Conservation (phyloP, 1,284 basidiomycete genomes). For the Phylloporus sp. region DNA sequence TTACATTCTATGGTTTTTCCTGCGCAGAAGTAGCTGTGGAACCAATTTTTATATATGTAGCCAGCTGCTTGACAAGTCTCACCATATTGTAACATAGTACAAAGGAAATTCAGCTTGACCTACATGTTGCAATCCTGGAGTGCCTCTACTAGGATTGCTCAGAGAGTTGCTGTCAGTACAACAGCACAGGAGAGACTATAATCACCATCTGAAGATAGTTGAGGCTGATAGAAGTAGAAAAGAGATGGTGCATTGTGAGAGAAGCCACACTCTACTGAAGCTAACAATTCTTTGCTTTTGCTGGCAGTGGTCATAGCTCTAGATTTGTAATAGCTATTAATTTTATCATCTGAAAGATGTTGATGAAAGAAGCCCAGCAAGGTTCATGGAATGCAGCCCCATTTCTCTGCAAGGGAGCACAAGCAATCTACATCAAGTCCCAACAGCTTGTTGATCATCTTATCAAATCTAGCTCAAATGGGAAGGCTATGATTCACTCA, state of each 20-base stretch:
- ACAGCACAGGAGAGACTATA: neutral
- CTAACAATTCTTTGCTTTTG: neutral
- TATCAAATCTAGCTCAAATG: neutral
- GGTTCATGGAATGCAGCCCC: neutral
- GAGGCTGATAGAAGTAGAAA: neutral
- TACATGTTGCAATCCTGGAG: neutral
- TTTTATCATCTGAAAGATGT: neutral
- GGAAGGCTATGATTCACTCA: neutral
- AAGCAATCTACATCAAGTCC: neutral
- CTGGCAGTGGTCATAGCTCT: neutral
- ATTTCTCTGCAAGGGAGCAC: neutral
- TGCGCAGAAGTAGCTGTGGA: neutral
- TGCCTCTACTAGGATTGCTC: neutral
- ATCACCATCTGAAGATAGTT: neutral
- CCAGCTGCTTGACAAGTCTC: neutral
- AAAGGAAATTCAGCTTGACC: neutral
- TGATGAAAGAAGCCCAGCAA: neutral
- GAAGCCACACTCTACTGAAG: neutral
- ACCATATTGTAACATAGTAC: neutral
- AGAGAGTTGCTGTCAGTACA: neutral
- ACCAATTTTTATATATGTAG: slow-evolving; percentile 1
- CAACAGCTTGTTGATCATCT: neutral
- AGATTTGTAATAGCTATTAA: neutral
- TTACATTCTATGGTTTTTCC: neutral
- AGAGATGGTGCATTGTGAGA: neutral